These are phyloP conservation scores for Cladosporium sp. DNA, from an alignment of 2,329 filamentous ascomycete genomes.

Conservation along the genomic window DNA sequence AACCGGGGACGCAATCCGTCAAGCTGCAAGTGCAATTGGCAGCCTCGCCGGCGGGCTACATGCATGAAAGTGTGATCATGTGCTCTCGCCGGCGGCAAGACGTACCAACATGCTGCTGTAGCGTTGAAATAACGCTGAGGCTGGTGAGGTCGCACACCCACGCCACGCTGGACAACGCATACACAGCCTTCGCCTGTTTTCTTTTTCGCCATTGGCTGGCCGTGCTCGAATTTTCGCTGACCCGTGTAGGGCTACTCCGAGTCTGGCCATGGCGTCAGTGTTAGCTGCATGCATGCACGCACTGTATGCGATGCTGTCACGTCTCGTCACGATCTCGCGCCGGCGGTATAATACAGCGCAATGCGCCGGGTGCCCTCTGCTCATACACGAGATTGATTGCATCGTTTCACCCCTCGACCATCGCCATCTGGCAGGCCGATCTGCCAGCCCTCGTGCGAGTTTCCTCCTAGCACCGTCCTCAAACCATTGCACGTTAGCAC, in stretches of 20 bases:
- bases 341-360: not conserved
- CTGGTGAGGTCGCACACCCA: not conserved
- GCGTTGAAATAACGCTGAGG: not conserved
- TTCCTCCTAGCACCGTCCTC: not conserved
- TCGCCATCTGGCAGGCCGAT: not conserved
- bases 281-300: slow-evolving; percentile 2
- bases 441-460: not conserved
- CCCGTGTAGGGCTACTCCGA: not conserved
- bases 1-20: not conserved
- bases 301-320: slow-evolving; percentile 2
- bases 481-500: not conserved
- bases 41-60: not conserved
- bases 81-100: not conserved
- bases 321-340: not conserved
- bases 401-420: not conserved
- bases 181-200: not conserved
- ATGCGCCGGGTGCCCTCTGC: not conserved
- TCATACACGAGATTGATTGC: not conserved
- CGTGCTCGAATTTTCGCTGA: not conserved
- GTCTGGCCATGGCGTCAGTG: not conserved
- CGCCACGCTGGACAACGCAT: slow-evolving; percentile 3
- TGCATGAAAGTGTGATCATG: not conserved
- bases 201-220: not conserved
- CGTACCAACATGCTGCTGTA: not conserved
- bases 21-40: slow-evolving; percentile 5